Base-by-base conservation (phyloP, 139 green algal species). In the Chlorella ohadii region DNA sequence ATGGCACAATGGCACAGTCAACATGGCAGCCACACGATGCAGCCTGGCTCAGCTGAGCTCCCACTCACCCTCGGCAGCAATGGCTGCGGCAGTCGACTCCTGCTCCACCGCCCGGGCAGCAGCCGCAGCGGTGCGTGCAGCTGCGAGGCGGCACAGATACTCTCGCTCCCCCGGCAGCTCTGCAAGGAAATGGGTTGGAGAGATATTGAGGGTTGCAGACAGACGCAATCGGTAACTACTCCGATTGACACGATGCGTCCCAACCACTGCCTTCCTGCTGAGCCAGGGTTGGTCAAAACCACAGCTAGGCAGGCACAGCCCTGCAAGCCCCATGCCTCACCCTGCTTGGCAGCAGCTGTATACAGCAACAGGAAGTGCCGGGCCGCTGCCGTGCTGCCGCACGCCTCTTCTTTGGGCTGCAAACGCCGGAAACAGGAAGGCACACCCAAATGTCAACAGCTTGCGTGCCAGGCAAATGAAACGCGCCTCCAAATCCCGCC, bases 281-380 rank as follows among this genome's bases (percentile, higher is more conserved):
- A 51, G 44, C 44, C 9, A 9, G 7, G 44, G 44, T n/a, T n/a
- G n/a, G n/a, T n/a, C n/a, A n/a, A n/a, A n/a, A n/a, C n/a, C n/a
- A n/a, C n/a, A n/a, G n/a, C n/a, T n/a, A n/a, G 9, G 44, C 44
- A 51, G 51, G 12, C 51, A 59, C 51, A 23, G 51, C 51, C n/a
- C n/a, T n/a, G n/a, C n/a, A n/a, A n/a, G 51, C 15, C 33, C 27
- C 65, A 38, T 13, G 65, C 65, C 70, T 57, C 59, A 82, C 76
- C 76, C n/a, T 72, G 57, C 36, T 57, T 33, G 13, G 57, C 59
- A 20, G 59, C 76, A 2, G 22, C 76, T 9, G 25, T 13, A 16
- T 82, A 82, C 13, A 82, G 76, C 36, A 57, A 59, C 4, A 82
- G 76, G 59, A 57, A 82, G 36, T 59, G 76, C 11, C 38, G 36